These are phyloP conservation scores for Geotrichum histeridarum DNA, from an alignment of 1,139 yeast genomes.

Conservation along the genomic window DNA sequence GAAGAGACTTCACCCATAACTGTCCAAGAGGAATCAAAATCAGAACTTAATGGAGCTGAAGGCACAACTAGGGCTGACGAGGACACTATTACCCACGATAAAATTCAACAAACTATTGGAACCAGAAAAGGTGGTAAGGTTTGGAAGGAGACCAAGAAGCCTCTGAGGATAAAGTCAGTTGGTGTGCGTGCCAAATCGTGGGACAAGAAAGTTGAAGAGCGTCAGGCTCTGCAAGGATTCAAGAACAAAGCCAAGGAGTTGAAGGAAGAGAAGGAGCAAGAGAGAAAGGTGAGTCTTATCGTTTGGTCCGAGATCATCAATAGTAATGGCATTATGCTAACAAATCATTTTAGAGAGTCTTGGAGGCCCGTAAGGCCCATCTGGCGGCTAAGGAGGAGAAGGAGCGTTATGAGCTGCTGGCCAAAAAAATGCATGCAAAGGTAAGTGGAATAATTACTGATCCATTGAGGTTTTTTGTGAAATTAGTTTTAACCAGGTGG, in stretches of 20 bases:
- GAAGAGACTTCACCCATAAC: background rate
- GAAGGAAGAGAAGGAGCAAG: conserved; percentile 38
- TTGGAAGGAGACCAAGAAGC: conserved; percentile 39
- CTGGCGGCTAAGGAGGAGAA: conserved; percentile 40
- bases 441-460: conserved; percentile 8
- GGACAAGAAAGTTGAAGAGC: conserved; percentile 35
- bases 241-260: conserved; percentile 38
- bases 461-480: background rate
- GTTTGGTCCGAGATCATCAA: background rate
- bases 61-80: too few species aligned
- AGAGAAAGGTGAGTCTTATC: conserved; percentile 26
- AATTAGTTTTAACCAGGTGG: too few species aligned
- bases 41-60: too few species aligned
- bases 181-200: conserved; percentile 34
- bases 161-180: conserved; percentile 30
- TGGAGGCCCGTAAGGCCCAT: conserved; percentile 36
- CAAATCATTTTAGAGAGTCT: conserved; percentile 16
- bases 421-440: conserved; percentile 41
- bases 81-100: background rate
- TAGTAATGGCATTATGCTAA: background rate
- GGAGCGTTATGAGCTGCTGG: conserved; percentile 40
- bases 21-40: too few species aligned
- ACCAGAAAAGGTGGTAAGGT: conserved; percentile 28
- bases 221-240: conserved; percentile 29
- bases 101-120: conserved; percentile 6